A percentile compares a stretch with the other conserved stretches of the same genome.
These are phyloP conservation scores for Tetracladium marchalianum DNA, from an alignment of 495 filamentous ascomycete species.

Conservation along the genomic window DNA sequence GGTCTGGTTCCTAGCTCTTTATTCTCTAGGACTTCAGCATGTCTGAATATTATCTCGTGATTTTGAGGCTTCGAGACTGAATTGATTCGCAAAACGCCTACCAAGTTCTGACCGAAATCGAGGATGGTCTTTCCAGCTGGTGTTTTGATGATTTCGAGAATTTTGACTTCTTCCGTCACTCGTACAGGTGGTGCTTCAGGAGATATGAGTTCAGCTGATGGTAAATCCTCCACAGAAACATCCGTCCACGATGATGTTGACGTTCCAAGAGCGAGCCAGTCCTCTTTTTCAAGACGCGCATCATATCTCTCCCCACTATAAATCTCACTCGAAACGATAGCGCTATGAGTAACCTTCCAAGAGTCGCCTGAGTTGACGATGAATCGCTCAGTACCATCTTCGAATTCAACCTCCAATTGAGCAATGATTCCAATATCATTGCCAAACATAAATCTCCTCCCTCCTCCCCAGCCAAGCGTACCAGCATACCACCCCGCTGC, in stretches of 20 bases:
- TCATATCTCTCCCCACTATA: constrained; percentile 46
- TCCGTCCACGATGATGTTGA: constrained; percentile 10
- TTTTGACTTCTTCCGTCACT: constrained; percentile 17
- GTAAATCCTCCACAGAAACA: constrained; percentile 7
- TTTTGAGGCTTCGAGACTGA: constrained; percentile 24
- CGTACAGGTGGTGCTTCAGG: constrained; percentile 14
- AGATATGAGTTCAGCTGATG: constrained; percentile 2
- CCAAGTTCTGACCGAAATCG: constrained; percentile 49
- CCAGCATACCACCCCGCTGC: constrained; percentile 47
- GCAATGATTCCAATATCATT: constrained; percentile 34
- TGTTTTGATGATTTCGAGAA: constrained; percentile 29
- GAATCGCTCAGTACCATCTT: constrained; percentile 15
- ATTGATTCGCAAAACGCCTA: constrained; percentile 32
- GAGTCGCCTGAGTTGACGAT: constrained; percentile 29
- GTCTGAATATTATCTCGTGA: constrained; percentile 28
- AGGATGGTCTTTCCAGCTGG: constrained; percentile 36
- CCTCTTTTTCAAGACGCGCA: constrained; percentile 19
- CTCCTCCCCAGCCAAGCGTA: constrained; percentile 21
- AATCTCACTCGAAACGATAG: constrained; percentile 36
- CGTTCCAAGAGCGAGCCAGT: constrained; percentile 5
- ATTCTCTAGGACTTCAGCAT: constrained; percentile 44
- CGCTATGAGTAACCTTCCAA: constrained; percentile 32
- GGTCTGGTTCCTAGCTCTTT: constrained; percentile 40
- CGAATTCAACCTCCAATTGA: constrained; percentile 30
- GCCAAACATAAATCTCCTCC: constrained; percentile 29